Evolutionary conservation across 768 basidiomycete species (phyloP).

Genomic region (Lentinula boryana): DNA sequence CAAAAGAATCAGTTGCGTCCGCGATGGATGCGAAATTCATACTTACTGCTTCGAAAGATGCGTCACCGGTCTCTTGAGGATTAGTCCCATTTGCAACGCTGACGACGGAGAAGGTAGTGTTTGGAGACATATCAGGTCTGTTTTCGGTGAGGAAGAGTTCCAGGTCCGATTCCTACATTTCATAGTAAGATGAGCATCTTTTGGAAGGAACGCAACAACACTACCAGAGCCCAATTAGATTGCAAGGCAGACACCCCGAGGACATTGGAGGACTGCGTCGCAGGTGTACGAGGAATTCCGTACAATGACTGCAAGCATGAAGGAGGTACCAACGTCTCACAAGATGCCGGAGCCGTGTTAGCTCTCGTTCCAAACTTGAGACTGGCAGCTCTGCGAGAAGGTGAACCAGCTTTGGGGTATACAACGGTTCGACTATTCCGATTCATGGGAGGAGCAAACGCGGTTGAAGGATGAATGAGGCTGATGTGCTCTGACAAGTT

Average conservation of each 20-base stretch:
- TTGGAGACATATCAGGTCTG: slow-evolving; percentile 18
- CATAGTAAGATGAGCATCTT: no score
- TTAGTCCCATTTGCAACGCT: slow-evolving; percentile 22
- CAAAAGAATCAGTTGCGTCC: background rate
- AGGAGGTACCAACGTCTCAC: slow-evolving; percentile 15
- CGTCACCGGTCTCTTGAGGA: slow-evolving; percentile 16
- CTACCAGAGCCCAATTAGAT: slow-evolving; percentile 11
- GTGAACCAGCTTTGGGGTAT: background rate
- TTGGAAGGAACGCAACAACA: slow-evolving; percentile 9
- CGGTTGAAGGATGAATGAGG: slow-evolving; percentile 20
- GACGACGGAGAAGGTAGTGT: slow-evolving; percentile 17
- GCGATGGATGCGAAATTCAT: background rate
- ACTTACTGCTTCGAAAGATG: slow-evolving; percentile 22
- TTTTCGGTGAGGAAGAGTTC: slow-evolving; percentile 16
- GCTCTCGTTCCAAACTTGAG: slow-evolving; percentile 2
- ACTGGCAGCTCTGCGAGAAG: background rate
- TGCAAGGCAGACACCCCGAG: slow-evolving; percentile 11
- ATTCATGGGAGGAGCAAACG: slow-evolving; percentile 8
- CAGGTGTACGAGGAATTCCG: slow-evolving; percentile 17
- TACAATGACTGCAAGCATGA: slow-evolving; percentile 21
- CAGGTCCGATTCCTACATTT: slow-evolving; percentile 11
- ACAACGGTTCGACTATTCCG: background rate
- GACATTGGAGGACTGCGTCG: slow-evolving; percentile 9
- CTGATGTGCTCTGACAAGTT: slow-evolving; percentile 16
- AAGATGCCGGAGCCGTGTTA: slow-evolving; percentile 16